A percentile compares a stretch with the other conserved stretches of the same genome.
Evolutionary conservation across 441 rosid species (phyloP).

Genomic region (Syzygium syzygioides): DNA sequence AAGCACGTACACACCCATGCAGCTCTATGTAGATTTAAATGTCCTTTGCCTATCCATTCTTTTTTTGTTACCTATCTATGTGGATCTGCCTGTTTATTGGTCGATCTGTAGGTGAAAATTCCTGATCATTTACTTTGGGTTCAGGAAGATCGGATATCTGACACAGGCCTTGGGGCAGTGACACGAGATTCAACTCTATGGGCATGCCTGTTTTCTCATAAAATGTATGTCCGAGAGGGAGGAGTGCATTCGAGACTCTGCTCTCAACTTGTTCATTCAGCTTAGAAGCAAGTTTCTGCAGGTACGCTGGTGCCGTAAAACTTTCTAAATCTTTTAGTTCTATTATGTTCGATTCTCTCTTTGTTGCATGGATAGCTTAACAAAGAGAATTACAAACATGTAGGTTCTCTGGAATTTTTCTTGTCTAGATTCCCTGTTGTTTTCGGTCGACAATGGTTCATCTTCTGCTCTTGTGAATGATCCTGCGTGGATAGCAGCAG

Average conservation of each 20-base stretch:
- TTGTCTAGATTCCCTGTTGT: slow-evolving; percentile 79
- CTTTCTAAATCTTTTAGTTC: background rate
- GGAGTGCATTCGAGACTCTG: no score
- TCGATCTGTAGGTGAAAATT: no score
- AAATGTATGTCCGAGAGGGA: slow-evolving; percentile 92
- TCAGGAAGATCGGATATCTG: no score
- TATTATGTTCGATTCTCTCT: background rate
- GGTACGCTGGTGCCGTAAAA: slow-evolving; percentile 35
- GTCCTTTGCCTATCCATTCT: no score
- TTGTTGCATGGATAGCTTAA: slow-evolving; percentile 8
- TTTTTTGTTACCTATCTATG: no score
- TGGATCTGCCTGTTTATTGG: no score
- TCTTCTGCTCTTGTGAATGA: slow-evolving; percentile 65
- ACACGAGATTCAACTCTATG: slow-evolving; percentile 62
- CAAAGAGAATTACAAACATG: slow-evolving; percentile 16
- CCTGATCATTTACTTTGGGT: no score
- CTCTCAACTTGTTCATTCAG: no score
- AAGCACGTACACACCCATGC: no score
- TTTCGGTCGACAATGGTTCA: slow-evolving; percentile 63
- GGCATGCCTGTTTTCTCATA: slow-evolving; percentile 90
- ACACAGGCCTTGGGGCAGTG: no score
- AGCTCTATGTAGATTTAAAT: no score
- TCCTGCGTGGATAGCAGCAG: slow-evolving; percentile 74
- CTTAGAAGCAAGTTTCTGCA: slow-evolving; percentile 94
- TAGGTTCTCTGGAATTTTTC: slow-evolving; percentile 98